Conservation (phyloP, 2,329 filamentous ascomycete genomes). For the Cladosporium sp. region DNA sequence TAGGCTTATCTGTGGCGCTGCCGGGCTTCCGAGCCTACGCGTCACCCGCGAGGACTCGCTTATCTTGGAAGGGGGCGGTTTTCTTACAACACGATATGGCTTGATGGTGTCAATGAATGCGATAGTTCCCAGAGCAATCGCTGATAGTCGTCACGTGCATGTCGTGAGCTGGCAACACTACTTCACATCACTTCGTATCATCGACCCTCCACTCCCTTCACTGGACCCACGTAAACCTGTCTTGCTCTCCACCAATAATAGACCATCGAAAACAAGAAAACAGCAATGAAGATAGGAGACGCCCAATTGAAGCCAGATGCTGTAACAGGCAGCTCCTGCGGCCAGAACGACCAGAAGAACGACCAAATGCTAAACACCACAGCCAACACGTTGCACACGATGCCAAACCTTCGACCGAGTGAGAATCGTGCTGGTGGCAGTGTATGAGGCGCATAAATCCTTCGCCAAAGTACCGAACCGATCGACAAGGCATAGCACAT, state of each 20-base stretch:
- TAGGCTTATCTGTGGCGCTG: not conserved
- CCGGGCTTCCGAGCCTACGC: not conserved
- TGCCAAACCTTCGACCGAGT: conserved; percentile 17
- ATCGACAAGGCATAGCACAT: conserved; percentile 22
- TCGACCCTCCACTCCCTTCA: conserved; percentile 13
- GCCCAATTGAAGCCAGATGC: conserved; percentile 21
- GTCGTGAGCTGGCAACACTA: too few relatives aligned
- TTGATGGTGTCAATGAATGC: too few relatives aligned
- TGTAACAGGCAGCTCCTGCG: conserved; percentile 14
- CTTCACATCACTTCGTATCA: not conserved
- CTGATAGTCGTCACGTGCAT: too few relatives aligned
- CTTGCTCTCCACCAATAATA: conserved; percentile 13
- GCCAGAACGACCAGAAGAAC: conserved; percentile 16
- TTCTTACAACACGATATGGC: too few relatives aligned
- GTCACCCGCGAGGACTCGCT: not conserved
- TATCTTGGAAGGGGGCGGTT: not conserved
- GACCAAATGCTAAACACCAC: conserved; percentile 17
- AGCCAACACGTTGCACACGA: conserved; percentile 20
- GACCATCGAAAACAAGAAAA: conserved; percentile 11
- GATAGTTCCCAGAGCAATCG: too few relatives aligned
- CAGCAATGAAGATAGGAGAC: conserved; percentile 17
- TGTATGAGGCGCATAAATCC: conserved; percentile 18
- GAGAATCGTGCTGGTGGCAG: conserved; percentile 13
- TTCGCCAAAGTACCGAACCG: conserved; percentile 24
- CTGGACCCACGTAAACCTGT: conserved; percentile 9